Base-by-base conservation (phyloP, 768 basidiomycete species). In the Rhodotorula babjevae region DNA sequence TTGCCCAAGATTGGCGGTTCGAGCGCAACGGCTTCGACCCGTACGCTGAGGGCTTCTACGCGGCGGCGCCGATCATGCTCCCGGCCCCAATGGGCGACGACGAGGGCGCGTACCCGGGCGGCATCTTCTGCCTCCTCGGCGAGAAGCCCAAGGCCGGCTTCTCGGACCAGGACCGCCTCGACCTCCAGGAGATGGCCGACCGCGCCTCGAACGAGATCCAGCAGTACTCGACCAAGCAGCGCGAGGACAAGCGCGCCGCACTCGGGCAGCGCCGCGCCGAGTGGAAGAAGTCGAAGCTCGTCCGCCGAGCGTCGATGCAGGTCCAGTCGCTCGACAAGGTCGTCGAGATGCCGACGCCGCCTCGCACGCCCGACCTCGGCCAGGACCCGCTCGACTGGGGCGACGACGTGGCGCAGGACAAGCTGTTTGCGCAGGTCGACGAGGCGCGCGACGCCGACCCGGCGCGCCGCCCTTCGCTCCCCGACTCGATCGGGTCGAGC, bases 41-140 rank as follows among this genome's bases (percentile, higher is more conserved):
- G 12, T 66, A 72, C 53, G 6, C 44, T 2, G 14, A 31, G 0
- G 74, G 74, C 19, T 75, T 75, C 59, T 75, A 75, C 68, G 74
- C 74, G 27, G 70, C 74, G 0, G 67, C 69, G 4, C 74, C 74
- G 4, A 69, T 75, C 64, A 63, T 64, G 49, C 52, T 69, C 0
- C 74, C 71, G 19, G 71, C 70, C 0, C 65, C 74, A 3, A 46
- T 75, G 33, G 74, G 71, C 55, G 74, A 75, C 52, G 66, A 67
- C 18, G 53, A n/a, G 18, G 60, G 56, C 0, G 16, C 23, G 19
- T 63, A 66, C 49, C 56, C 70, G 18, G 64, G 49, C 14, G 73
- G 73, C 49, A 65, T 75, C 18, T 69, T 72, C 58, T 72, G 74
- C 65, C 47, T 75, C 10, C 65, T 75, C 61, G 74, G 71, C 65